Evolutionary conservation across 2,329 filamentous ascomycete genomes (phyloP), one percentile per base, ranked within the genome.

Genomic region (Triangularia setosa): DNA sequence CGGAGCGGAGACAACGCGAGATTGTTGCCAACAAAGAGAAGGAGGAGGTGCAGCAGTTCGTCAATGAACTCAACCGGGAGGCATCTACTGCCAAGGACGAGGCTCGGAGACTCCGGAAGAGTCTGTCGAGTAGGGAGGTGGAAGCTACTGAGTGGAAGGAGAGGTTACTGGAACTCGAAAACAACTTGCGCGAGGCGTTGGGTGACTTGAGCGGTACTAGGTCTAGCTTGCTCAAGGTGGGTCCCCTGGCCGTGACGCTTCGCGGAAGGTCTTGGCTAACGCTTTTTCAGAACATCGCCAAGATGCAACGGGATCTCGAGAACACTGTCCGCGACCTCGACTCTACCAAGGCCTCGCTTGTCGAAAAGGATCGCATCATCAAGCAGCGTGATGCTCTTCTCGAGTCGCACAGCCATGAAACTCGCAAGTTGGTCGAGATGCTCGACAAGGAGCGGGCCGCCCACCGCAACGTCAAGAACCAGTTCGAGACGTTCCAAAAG

Each of bases 71-170:
- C 69, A 98, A 97, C 74, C 84, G 88, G 48, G 93, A 98, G 76
- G 86, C 89, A 24, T 89, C 89, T 4, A 83, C 84, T 27, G 88
- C 92, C 67, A 96, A 95, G 79, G 95, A 98, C 67, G 95, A 98
- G 73, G 86, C 88, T 25, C 85, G 93, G 68, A 87, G 86, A 72
- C 81, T 98, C 69, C 90, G 92, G 73, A 95, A 96, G 82, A 92
- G 81, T 70, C 81, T 98, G 56, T 91, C 89, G 12, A 88, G 88
- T 58, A 88, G 92, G 62, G 93, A 98, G 75, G 89, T 94, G 58
- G 95, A 98, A 75, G 92, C 92, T 8, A 88, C 88, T 9, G 90
- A 93, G 69, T 97, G 92, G 91, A 96, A 95, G 79, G 92, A 96
- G 77, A 87, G 92, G 68, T 82, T 97, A 59, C 87, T 92, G 75